Percentiles rank a stretch among this genome's conserved stretches.
These are phyloP conservation scores for Daldinia caldariorum DNA, from an alignment of 495 filamentous ascomycete species.

Conservation along the genomic window DNA sequence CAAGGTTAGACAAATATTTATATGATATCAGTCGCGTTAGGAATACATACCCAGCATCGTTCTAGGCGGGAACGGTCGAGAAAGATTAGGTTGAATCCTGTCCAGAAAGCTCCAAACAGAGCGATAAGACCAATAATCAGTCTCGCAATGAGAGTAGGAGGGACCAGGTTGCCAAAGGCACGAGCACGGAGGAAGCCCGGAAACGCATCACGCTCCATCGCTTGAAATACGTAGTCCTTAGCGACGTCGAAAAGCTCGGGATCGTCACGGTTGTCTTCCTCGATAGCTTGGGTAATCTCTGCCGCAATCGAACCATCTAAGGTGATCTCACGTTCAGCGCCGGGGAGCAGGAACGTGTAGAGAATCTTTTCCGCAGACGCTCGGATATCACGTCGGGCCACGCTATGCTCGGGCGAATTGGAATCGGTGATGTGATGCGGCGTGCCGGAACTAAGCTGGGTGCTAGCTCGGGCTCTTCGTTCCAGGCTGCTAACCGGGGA, in stretches of 20 bases:
- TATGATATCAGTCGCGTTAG: background rate
- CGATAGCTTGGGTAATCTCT: slow-evolving; percentile 82
- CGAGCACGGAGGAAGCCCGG: slow-evolving; percentile 95
- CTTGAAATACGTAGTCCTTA: slow-evolving; percentile 99
- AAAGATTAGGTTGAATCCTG: slow-evolving; percentile 90
- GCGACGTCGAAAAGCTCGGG: slow-evolving; percentile 96
- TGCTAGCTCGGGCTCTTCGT: slow-evolving; percentile 72
- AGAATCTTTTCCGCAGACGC: slow-evolving; percentile 97
- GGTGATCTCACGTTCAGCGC: slow-evolving; percentile 93
- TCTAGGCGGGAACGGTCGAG: slow-evolving; percentile 77
- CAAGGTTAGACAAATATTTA: slow-evolving; percentile 7
- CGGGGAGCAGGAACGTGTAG: slow-evolving; percentile 91
- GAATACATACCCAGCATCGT: slow-evolving; percentile 79
- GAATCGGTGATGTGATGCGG: slow-evolving; percentile 68
- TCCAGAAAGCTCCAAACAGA: slow-evolving; percentile 93
- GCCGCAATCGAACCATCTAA: slow-evolving; percentile 86
- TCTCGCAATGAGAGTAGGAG: slow-evolving; percentile 82
- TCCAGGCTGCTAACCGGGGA: slow-evolving; percentile 77
- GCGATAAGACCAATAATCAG: slow-evolving; percentile 85
- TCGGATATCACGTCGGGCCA: slow-evolving; percentile 84
- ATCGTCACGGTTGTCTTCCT: slow-evolving; percentile 89
- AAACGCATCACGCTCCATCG: slow-evolving; percentile 98
- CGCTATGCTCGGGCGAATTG: slow-evolving; percentile 83
- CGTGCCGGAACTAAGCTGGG: slow-evolving; percentile 60
- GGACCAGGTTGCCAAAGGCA: slow-evolving; percentile 93